phyloP scores from a whole-genome alignment of 108 stramenopile species.

The Skeletonema grethae region DNA sequence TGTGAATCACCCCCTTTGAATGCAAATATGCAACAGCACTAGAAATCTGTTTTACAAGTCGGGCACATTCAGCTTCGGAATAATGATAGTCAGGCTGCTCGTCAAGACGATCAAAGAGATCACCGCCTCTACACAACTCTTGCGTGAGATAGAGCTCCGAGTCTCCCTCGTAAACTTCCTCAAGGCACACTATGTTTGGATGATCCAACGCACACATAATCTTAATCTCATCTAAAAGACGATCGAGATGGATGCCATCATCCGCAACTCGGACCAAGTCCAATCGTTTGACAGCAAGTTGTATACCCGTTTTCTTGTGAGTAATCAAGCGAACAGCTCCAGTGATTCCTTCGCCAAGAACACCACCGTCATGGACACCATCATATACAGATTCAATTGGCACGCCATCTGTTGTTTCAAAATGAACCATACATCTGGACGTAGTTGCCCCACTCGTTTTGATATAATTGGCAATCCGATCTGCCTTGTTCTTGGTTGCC shows the following conservation, averaged over 20 bases:
- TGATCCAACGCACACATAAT: slow-evolving; percentile 48
- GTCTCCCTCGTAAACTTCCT: slow-evolving; percentile 35
- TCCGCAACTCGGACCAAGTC: slow-evolving; percentile 21
- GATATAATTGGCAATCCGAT: slow-evolving; percentile 9
- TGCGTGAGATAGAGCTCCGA: slow-evolving; percentile 36
- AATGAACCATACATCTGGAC: slow-evolving; percentile 20
- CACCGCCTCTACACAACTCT: slow-evolving; percentile 40
- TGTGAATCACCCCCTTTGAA: slow-evolving; percentile 69
- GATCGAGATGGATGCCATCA: slow-evolving; percentile 17
- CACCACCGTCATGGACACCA: slow-evolving; percentile 32
- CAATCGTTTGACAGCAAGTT: slow-evolving; percentile 33
- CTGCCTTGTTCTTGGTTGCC: background rate
- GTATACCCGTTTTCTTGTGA: slow-evolving; percentile 31
- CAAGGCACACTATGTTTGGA: slow-evolving; percentile 28
- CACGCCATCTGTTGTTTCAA: slow-evolving; percentile 10
- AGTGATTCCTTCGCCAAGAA: slow-evolving; percentile 33
- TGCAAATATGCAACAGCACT: slow-evolving; percentile 72
- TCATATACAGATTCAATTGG: slow-evolving; percentile 30
- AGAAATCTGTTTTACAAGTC: slow-evolving; percentile 54
- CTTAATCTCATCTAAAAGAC: slow-evolving; percentile 31
- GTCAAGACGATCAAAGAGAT: slow-evolving; percentile 30
- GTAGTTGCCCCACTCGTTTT: background rate
- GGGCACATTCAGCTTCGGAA: slow-evolving; percentile 36
- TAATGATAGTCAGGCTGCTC: slow-evolving; percentile 33
- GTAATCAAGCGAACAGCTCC: slow-evolving; percentile 30